Base-by-base conservation (phyloP, 2,329 filamentous ascomycete species). In the Zasmidium angulare region DNA sequence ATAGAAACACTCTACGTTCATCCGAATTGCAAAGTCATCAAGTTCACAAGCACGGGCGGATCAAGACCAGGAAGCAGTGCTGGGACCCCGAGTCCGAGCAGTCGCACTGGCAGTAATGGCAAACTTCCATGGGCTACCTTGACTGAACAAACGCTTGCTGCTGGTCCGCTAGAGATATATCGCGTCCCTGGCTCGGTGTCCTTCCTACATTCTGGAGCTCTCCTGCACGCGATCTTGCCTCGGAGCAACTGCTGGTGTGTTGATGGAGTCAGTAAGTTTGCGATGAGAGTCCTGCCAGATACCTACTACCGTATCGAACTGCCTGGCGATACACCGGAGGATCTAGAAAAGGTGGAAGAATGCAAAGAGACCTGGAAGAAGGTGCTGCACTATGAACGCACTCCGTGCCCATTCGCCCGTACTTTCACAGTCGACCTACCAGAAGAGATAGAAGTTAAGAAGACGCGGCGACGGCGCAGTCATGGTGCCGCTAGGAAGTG, bases 211-310 rank as follows among this genome's bases (percentile, higher is more conserved):
- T 96, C 91, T 64, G 90, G 90, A 60, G 86, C 86, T 56, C 88
- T 93, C 17, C 82, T 96, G 19, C 90, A 95, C 69, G 89, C 93
- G 11, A 95, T 97, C 63, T 78, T 97, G 54, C 91, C 90, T 22
- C 91, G 91, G 73, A 96, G 91, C 59, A 92, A 96, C 75, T 96
- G 90, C 72, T 97, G 93, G 93, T 96, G 90, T 73, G 89, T 97
- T 29, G 90, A 96, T 73, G 89, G 91, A 58, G 84, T 87, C 57
- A 89, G 89, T 46, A 91, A 88, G 67, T 96, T 96, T 67, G 89
- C 96, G n/a, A 78, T 97, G 60, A 89, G 93, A 65, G 91, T 96
- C 64, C 83, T 91, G 21, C 85, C 88, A 48, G 88, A 93, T 26
- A 88, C 89, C 47, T 97, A 95, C 74, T 96, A 95, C 83, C 87